Percentiles rank a stretch among this genome's conserved stretches.
Conservation (phyloP, 73 alveolate species). For the Durusdinium trenchii region DNA sequence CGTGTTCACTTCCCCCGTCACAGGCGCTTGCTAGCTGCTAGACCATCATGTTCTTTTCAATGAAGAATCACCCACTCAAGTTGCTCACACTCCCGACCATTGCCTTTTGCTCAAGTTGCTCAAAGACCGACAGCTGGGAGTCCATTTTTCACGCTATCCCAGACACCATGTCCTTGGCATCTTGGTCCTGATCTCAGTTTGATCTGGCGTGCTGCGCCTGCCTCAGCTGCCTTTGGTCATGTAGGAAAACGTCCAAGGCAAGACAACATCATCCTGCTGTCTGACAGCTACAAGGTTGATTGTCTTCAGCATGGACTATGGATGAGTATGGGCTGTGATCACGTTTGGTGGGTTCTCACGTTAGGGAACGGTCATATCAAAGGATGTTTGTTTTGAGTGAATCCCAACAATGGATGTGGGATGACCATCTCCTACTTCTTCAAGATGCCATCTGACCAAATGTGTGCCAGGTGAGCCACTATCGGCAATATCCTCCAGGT, state of each 20-base stretch:
- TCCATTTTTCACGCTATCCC: neutral
- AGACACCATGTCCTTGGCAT: neutral
- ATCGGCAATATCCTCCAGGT: constrained; percentile 80
- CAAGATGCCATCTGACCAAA: neutral
- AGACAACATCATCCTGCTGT: constrained; percentile 83
- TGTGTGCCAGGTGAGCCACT: constrained; percentile 56
- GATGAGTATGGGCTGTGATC: neutral
- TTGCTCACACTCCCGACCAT: too few species aligned
- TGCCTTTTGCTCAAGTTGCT: too few species aligned
- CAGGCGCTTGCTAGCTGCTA: too few species aligned
- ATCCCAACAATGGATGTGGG: neutral
- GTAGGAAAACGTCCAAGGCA: neutral
- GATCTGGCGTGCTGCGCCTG: neutral
- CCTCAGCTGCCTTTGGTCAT: neutral
- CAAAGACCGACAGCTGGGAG: constrained; percentile 18
- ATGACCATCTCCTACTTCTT: neutral
- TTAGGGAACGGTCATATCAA: too few species aligned
- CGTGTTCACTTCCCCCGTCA: too few species aligned
- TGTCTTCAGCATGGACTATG: neutral
- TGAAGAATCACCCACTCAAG: too few species aligned
- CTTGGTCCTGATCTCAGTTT: constrained; percentile 20
- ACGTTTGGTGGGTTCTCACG: neutral
- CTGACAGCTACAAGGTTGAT: constrained; percentile 93
- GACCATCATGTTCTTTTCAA: too few species aligned
- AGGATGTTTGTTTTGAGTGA: neutral